Evolutionary conservation across 495 filamentous ascomycete species (phyloP).

Genomic region (Daldinia caldariorum): DNA sequence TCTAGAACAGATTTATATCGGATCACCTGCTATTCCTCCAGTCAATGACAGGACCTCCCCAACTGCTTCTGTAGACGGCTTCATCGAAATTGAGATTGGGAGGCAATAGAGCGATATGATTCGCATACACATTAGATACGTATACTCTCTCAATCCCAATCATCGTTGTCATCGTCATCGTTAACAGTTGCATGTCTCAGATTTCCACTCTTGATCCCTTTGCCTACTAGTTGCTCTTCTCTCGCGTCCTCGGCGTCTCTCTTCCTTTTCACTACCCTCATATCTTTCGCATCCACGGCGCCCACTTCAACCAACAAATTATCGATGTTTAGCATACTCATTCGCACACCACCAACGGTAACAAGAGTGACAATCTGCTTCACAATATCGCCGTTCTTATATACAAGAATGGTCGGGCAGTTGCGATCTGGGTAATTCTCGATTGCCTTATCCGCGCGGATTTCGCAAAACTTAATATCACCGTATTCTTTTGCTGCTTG

Average conservation of each 20-base stretch:
- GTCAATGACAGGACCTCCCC: neutral
- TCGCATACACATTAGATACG: neutral
- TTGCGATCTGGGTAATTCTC: conserved; percentile 95
- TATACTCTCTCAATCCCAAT: conserved; percentile 72
- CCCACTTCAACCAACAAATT: conserved; percentile 82
- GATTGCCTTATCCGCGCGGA: conserved; percentile 90
- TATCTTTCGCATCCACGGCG: conserved; percentile 78
- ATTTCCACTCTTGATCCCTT: conserved; percentile 56
- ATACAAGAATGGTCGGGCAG: conserved; percentile 92
- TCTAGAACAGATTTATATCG: neutral
- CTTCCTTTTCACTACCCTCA: conserved; percentile 74
- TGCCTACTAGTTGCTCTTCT: conserved; percentile 56
- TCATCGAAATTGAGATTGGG: conserved; percentile 6
- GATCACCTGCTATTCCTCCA: neutral
- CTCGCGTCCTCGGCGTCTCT: conserved; percentile 67
- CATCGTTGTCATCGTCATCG: conserved; percentile 76
- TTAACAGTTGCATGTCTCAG: conserved; percentile 52
- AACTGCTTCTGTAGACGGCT: conserved; percentile 5
- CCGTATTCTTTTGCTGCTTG: conserved; percentile 83
- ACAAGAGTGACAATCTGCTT: conserved; percentile 87
- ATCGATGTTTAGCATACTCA: conserved; percentile 72
- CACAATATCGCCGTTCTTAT: conserved; percentile 89
- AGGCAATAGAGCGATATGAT: neutral
- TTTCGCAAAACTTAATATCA: conserved; percentile 98
- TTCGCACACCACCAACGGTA: conserved; percentile 76